Conservation (phyloP, 2,329 filamentous ascomycete species). For the Eutypa lata region DNA sequence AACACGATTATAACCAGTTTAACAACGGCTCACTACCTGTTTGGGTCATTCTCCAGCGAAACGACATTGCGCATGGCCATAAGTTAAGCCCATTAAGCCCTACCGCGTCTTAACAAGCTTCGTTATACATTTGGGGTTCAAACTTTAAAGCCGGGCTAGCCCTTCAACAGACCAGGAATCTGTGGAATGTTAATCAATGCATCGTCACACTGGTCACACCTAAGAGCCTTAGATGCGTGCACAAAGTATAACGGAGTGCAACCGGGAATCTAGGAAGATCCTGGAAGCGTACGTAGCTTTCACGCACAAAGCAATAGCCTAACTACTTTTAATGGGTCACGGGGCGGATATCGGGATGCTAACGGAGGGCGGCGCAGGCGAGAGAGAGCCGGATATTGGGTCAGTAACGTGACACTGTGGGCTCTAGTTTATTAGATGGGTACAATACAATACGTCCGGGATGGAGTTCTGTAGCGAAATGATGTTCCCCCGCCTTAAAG, state of each 20-base stretch:
- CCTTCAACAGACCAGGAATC: not conserved
- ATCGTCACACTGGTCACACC: not conserved
- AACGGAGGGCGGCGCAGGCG: not conserved
- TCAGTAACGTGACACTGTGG: not conserved
- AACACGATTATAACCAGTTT: no score
- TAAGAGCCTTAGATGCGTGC: no score
- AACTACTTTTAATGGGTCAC: no score
- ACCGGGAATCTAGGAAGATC: no score
- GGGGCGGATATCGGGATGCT: not conserved
- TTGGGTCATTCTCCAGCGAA: no score
- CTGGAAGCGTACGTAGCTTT: no score
- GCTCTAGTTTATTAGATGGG: not conserved
- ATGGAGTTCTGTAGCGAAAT: not conserved
- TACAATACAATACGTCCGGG: not conserved
- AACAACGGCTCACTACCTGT: no score
- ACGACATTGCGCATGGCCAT: not conserved
- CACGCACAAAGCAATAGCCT: no score
- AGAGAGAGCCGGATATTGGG: not conserved
- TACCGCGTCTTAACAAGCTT: not conserved
- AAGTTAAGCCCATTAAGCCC: not conserved
- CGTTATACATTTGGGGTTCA: not conserved
- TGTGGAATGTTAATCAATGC: not conserved
- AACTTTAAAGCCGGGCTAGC: not conserved
- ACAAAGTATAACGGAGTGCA: no score
- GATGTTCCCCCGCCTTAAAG: not conserved